Evolutionary conservation across 1,284 basidiomycete genomes (phyloP), one percentile per base, ranked within the genome.

Genomic region (Malassezia pachydermatis): DNA sequence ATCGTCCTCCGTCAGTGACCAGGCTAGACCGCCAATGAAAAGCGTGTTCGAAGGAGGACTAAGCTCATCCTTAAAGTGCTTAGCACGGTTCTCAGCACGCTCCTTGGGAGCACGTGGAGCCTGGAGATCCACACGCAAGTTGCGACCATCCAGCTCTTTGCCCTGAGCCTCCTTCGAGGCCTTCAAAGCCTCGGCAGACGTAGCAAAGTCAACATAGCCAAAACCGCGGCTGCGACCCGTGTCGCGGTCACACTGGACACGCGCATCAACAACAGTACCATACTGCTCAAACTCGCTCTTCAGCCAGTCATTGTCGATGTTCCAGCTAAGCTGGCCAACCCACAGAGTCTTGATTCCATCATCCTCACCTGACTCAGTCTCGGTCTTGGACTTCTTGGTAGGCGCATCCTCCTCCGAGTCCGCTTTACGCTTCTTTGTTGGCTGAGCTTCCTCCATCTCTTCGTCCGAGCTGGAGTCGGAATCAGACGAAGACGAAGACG

Each of bases 241-340:
- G 59, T 84, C 82, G 58, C 88, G 86, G 74, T 98, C 89, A 75
- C 83, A 84, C 75, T 89, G 84, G 55, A 99, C 89, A 25, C 81
- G 83, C 13, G 88, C 88, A 29, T 81, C 82, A 59, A 83, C 79
- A 60, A 99, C 81, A 73, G 89, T 84, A 54, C 92, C 92, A 67
- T 83, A 90, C 46, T 79, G 77, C 41, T 83, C 81, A 65, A 99
- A 96, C 74, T 95, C 92, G 73, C 82, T 80, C 45, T 83, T 81
- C 59, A 98, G 82, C 80, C 89, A 88, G 74, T 95, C 92, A 73
- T 89, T 86, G 78, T 96, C 92, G 61, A 98, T 84, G 73, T 88
- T 89, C 89, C 89, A 99, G 27, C 88, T 92, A 42, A 99, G 79
- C 58, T 81, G 81, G 47, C 92, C 92, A 61, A 98, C 88, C 70